phyloP scores from a whole-genome alignment of 202 grass and related monocot genomes.

The Schoenoplectus triqueter region DNA sequence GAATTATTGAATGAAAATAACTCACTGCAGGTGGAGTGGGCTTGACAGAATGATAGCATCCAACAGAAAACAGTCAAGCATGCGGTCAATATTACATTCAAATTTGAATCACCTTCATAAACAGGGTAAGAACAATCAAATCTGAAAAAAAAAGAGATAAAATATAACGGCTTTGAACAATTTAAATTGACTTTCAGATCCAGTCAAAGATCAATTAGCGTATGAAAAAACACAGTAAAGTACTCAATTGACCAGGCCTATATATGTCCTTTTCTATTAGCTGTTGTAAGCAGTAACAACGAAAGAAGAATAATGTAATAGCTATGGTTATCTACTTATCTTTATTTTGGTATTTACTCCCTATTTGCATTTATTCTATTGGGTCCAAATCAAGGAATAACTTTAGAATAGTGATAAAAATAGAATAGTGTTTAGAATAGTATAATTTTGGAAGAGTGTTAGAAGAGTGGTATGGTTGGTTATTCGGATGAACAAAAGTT shows the following conservation, averaged over 20 bases:
- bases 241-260: not conserved
- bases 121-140: conserved; percentile 70
- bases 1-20: conserved; percentile 29
- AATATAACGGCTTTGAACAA: conserved; percentile 12
- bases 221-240: not conserved
- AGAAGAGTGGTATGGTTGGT: too few species aligned
- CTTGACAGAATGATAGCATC: conserved; percentile 92
- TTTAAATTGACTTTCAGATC: not conserved
- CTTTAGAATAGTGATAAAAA: too few species aligned
- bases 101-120: conserved; percentile 74
- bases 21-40: conserved; percentile 74
- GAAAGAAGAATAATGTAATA: too few species aligned
- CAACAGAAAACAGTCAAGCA: conserved; percentile 88
- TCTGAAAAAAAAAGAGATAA: conserved; percentile 47
- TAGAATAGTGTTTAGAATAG: too few species aligned
- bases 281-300: too few species aligned
- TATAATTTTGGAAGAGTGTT: too few species aligned
- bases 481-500: too few species aligned
- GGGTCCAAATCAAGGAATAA: too few species aligned
- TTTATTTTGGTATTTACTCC: too few species aligned
- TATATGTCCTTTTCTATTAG: not conserved
- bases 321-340: too few species aligned
- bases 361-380: too few species aligned
- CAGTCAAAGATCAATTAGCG: too few species aligned
- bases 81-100: conserved; percentile 91